Evolutionary conservation across 176 grass and related monocot species (phyloP), one percentile per base, ranked within the genome.

Genomic region (Carex littledalei): DNA sequence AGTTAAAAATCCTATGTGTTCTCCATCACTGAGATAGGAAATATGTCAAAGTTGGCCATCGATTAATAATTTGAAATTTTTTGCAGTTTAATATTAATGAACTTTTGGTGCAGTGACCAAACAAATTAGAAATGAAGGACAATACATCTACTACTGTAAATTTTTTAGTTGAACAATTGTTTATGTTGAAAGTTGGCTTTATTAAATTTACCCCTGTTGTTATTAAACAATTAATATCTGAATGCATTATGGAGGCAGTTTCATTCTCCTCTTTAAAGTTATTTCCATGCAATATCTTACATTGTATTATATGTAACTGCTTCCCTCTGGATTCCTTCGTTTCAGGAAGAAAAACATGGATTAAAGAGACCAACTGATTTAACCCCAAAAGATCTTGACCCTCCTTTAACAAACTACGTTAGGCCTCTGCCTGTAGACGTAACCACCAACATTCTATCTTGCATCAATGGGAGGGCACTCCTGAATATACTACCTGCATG

Each of bases 401-500:
- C 26, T 10, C 79, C 58, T 64, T 21, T 81, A 57, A 84, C 45
- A 73, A 54, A 59, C 50, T 73, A 71, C 6, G 21, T 11, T 32
- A 84, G 24, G 11, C 67, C 67, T 72, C 21, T 84, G 13, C 34
- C 82, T 34, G 6, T 18, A 5, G 82, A 84, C 17, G 15, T 73
- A 55, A 72, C 47, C 26, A 69, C 45, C 31, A 58, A 58, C 82
- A 73, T 84, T 84, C 64, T 84, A 73, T 70, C 82, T 67, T 45
- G 82, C 61, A 72, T 84, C 35, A 52, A 31, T 35, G 82, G 82
- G 31, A 84, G 61, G 29, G 50, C n/a, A n/a, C 82, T 84, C 21
- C 15, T 84, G 21, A 9, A 84, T 7, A 3, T 84, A 54, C 62
- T 54, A 56, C 63, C 31, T 18, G 22, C 31, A 7, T 84, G 82